phyloP scores from a whole-genome alignment of 805 yeast species.

The Brettanomyces bruxellensis region DNA sequence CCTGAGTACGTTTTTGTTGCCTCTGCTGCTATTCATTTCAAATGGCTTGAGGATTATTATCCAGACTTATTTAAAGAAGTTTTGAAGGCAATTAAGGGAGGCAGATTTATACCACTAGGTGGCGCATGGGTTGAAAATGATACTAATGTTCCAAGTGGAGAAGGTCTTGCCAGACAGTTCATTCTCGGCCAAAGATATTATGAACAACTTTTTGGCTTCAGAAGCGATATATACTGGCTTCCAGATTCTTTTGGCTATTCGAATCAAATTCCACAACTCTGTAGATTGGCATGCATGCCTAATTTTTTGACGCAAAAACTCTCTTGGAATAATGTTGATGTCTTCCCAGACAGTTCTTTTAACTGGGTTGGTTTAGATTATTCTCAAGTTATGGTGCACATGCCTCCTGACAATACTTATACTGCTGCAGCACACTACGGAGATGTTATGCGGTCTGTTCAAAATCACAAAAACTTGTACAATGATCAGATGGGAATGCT shows the following conservation, averaged over 20 bases:
- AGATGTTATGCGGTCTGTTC: slow-evolving; percentile 73
- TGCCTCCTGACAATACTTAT: slow-evolving; percentile 97
- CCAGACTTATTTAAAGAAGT: slow-evolving; percentile 66
- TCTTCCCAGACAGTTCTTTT: slow-evolving; percentile 83
- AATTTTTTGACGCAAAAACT: slow-evolving; percentile 87
- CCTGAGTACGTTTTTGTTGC: slow-evolving; percentile 95
- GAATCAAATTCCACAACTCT: slow-evolving; percentile 89
- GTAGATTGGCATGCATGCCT: slow-evolving; percentile 78
- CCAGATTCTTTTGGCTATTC: slow-evolving; percentile 98
- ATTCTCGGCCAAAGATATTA: slow-evolving; percentile 85
- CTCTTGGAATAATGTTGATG: slow-evolving; percentile 93
- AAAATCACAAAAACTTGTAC: slow-evolving; percentile 77
- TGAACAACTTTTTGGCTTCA: slow-evolving; percentile 65
- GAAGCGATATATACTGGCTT: slow-evolving; percentile 79
- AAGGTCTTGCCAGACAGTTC: slow-evolving; percentile 81
- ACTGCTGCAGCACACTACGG: slow-evolving; percentile 92
- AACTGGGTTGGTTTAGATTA: slow-evolving; percentile 96
- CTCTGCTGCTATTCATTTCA: slow-evolving; percentile 92
- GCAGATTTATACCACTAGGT: slow-evolving; percentile 83
- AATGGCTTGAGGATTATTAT: slow-evolving; percentile 83
- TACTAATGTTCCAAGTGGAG: slow-evolving; percentile 93
- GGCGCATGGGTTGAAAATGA: slow-evolving; percentile 99
- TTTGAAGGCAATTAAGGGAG: slow-evolving; percentile 55
- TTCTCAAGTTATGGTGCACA: slow-evolving; percentile 85
- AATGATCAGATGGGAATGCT: slow-evolving; percentile 74